Conservation (phyloP, 2,329 filamentous ascomycete species). For the Aspergillus sp. region DNA sequence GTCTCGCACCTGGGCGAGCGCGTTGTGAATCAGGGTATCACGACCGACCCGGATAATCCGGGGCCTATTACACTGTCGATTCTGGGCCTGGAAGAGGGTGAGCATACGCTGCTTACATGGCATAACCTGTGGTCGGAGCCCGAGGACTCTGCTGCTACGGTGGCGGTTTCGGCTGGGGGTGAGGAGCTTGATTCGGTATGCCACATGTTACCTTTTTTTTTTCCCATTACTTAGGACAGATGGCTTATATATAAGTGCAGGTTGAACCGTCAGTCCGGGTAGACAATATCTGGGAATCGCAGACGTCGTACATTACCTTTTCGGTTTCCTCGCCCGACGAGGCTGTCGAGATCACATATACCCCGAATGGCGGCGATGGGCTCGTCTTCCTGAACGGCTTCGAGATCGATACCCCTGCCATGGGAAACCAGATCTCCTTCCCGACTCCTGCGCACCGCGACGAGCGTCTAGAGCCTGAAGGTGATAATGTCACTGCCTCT, state of each 20-base stretch:
- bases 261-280: constrained; percentile 1
- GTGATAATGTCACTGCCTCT: not conserved
- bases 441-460: constrained; percentile 6
- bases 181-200: constrained; percentile 5
- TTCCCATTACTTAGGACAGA: not conserved
- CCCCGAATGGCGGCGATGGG: not conserved
- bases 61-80: constrained; percentile 3
- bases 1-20: constrained; percentile 12
- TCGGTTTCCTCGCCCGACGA: not conserved
- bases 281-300: constrained; percentile 13
- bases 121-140: constrained; percentile 11
- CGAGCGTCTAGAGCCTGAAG: not conserved
- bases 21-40: constrained; percentile 11
- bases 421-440: constrained; percentile 10
- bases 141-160: not conserved
- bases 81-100: not conserved
- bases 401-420: constrained; percentile 9
- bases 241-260: not conserved
- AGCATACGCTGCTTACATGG: constrained; percentile 10
- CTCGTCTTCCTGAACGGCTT: constrained; percentile 10
- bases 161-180: constrained; percentile 2
- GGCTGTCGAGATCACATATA: constrained; percentile 5
- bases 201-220: too few species aligned
- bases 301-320: constrained; percentile 10
- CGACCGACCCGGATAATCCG: constrained; percentile 2